Evolutionary conservation across 2,329 filamentous ascomycete species (phyloP), one percentile per base, ranked within the genome.

Genomic region (Thielaviopsis ethacetica): DNA sequence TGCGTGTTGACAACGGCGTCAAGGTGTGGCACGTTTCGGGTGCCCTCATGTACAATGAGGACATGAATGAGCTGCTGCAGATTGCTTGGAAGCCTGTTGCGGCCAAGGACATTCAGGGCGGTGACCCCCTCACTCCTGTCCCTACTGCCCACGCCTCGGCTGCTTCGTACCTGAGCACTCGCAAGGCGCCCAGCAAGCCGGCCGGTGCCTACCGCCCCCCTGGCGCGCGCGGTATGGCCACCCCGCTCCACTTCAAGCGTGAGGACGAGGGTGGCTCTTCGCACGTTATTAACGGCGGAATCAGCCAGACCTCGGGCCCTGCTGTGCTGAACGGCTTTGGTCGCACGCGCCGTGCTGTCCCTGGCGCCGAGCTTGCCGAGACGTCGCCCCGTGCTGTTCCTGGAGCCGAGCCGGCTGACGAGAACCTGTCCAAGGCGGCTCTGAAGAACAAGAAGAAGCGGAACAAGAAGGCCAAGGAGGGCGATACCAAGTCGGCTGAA

Each of bases 371-470:
- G 68, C 76, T 84, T 30, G 78, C 78, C 1, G 81, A 84, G 60
- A 81, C 86, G n/a, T 82, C 85, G 63, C 80, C 80, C 57, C 82
- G 84, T 53, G 80, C 79, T 62, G 77, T 87, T 53, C 82, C 84
- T 26, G 79, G 80, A 5, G 82, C 85, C 15, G 81, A 78, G 62
- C 75, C 79, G 41, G 84, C 79, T 69, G 86, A 89, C 62, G 87
- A 88, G 65, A 84, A 80, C 65, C 70, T 93, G 62, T 91, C 87
- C 63, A 94, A 93, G 74, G 82, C 86, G 58, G 90, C 87, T 13
- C 75, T 88, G 65, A 96, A 96, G 80, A 96, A 96, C 74, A 97
- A 97, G 82, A 97, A 97, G 82, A 97, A 97, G 81, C 82, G 93
- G 63, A 80, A 77, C 64, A 96, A 94, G 78, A 97, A 96, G 74